Evolutionary conservation across 1,284 basidiomycete genomes (phyloP).

Genomic region (Sutorius eximius): DNA sequence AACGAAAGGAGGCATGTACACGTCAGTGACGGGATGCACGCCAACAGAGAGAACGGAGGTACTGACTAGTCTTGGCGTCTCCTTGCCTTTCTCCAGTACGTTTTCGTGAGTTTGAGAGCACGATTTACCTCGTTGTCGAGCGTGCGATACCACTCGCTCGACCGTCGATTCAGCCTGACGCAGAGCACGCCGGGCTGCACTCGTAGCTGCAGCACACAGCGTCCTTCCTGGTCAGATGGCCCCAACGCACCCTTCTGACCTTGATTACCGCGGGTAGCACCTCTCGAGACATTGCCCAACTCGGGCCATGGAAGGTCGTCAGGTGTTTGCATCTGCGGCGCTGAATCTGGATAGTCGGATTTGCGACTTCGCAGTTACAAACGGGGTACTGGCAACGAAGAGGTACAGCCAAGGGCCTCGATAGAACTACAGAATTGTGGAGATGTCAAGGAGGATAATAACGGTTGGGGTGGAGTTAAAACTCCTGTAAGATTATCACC

Average conservation of each 20-base stretch:
- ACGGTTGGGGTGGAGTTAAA: constrained; percentile 38
- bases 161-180: constrained; percentile 66
- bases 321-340: constrained; percentile 53
- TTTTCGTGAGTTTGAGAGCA: constrained; percentile 77
- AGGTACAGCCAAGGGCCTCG: constrained; percentile 13
- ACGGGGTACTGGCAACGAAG: constrained; percentile 8
- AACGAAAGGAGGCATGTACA: not conserved
- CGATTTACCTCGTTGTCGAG: constrained; percentile 74
- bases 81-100: constrained; percentile 74
- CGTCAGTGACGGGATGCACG: constrained; percentile 8
- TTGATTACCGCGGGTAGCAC: constrained; percentile 80
- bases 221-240: constrained; percentile 65
- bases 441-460: constrained; percentile 27
- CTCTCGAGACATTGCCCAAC: constrained; percentile 76
- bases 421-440: constrained; percentile 19
- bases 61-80: constrained; percentile 70
- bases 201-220: constrained; percentile 68
- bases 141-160: constrained; percentile 76
- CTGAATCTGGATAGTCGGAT: constrained; percentile 20
- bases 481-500: constrained; percentile 37
- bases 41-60: not conserved
- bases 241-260: constrained; percentile 76
- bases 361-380: constrained; percentile 1
- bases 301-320: constrained; percentile 84
- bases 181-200: constrained; percentile 78